Percentiles rank a stretch among this genome's conserved stretches.
phyloP scores from a whole-genome alignment of 345 rosid genomes.

The Eucalyptus regnans region DNA sequence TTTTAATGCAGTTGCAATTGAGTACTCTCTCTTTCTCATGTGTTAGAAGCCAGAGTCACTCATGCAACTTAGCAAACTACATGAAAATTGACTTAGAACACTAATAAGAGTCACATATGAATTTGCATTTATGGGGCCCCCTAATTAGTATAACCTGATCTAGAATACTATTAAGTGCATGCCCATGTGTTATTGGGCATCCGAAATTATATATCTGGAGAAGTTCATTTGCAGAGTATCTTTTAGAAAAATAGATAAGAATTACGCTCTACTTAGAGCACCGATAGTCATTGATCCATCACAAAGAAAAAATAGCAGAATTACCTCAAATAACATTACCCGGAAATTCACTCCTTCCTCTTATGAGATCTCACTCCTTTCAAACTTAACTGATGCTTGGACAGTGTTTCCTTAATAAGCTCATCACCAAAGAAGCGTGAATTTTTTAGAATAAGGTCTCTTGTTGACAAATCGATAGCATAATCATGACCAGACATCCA shows the following conservation, averaged over 20 bases:
- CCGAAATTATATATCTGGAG: background rate
- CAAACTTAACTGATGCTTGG: constrained; percentile 29
- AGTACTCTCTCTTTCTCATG: background rate
- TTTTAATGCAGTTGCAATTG: background rate
- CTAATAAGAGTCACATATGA: background rate
- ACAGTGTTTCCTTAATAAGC: constrained; percentile 52
- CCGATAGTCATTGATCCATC: background rate
- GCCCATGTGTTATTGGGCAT: background rate
- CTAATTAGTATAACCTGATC: background rate
- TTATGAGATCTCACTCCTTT: constrained; percentile 21
- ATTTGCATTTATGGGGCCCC: background rate
- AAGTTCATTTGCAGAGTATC: background rate
- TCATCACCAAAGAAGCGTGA: constrained; percentile 64
- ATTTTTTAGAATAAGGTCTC: constrained; percentile 67
- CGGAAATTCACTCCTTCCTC: background rate
- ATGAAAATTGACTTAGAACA: background rate
- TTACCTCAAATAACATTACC: background rate
- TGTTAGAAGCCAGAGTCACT: background rate
- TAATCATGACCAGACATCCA: constrained; percentile 95
- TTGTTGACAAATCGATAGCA: constrained; percentile 52
- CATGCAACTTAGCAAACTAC: background rate
- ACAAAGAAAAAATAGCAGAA: background rate
- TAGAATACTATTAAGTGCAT: background rate
- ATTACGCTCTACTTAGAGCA: background rate
- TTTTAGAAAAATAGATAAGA: background rate